A percentile compares a stretch with the other conserved stretches of the same genome.
These are phyloP conservation scores for Conticribra guillardii DNA, from an alignment of 108 stramenopile species.

Conservation along the genomic window DNA sequence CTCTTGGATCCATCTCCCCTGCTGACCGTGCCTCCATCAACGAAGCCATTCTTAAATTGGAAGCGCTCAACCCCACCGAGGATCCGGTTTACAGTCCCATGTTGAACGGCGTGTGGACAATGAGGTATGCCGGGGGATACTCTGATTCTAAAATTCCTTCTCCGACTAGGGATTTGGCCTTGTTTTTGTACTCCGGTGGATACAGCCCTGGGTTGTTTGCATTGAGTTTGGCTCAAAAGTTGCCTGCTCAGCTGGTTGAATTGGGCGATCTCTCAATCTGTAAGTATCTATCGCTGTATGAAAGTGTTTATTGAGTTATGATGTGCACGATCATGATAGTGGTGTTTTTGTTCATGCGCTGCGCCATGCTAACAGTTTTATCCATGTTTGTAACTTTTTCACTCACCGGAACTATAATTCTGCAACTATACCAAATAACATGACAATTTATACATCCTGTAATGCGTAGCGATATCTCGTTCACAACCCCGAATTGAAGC, in stretches of 20 bases:
- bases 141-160: slow-evolving; percentile 64
- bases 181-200: slow-evolving; percentile 77
- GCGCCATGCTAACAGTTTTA: too few species aligned
- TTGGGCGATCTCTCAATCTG: slow-evolving; percentile 74
- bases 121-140: slow-evolving; percentile 76
- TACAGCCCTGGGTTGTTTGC: slow-evolving; percentile 82
- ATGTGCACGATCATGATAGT: too few species aligned
- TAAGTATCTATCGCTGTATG: slow-evolving; percentile 14
- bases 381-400: too few species aligned
- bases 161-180: slow-evolving; percentile 76
- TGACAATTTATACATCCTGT: not conserved
- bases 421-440: not conserved
- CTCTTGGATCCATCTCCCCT: slow-evolving; percentile 31
- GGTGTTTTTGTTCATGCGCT: too few species aligned
- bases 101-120: slow-evolving; percentile 83
- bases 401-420: not conserved
- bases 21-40: slow-evolving; percentile 43
- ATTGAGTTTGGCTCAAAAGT: slow-evolving; percentile 61
- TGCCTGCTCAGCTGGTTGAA: slow-evolving; percentile 65
- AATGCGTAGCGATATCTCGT: slow-evolving; percentile 59
- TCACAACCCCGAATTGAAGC: slow-evolving; percentile 83
- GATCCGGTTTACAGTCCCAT: slow-evolving; percentile 65
- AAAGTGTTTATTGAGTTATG: not conserved
- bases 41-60: slow-evolving; percentile 68
- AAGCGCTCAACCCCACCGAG: slow-evolving; percentile 74